Conservation (phyloP, 2,329 filamentous ascomycete genomes). For the Penicillium sp. region DNA sequence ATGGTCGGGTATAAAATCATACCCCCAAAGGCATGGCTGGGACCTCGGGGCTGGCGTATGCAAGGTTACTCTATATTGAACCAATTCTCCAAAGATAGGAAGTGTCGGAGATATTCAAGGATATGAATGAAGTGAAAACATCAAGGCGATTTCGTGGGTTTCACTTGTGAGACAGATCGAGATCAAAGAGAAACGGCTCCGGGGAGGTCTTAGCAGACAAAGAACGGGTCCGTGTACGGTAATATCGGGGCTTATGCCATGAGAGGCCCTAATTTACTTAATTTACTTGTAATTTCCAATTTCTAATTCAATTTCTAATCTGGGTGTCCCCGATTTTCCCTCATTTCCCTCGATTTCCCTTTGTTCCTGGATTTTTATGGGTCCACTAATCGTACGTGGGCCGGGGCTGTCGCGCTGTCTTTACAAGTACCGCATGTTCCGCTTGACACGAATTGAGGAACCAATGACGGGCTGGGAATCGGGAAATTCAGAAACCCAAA, state of each 20-base stretch:
- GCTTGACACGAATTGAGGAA: neutral
- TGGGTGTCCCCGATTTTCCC: too few species aligned
- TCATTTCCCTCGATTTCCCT: neutral
- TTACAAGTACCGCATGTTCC: neutral
- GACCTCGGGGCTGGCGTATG: constrained; percentile 7
- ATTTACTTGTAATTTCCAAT: neutral
- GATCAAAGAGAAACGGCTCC: neutral
- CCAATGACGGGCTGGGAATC: neutral
- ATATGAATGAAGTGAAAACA: neutral
- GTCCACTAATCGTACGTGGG: neutral
- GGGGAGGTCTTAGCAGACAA: neutral
- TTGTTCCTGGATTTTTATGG: neutral
- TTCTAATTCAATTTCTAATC: too few species aligned
- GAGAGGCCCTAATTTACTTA: neutral
- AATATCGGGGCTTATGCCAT: neutral
- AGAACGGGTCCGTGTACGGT: neutral
- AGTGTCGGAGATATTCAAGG: neutral
- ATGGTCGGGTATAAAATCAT: constrained; percentile 20
- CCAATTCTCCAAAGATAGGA: neutral
- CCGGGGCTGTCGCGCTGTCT: neutral
- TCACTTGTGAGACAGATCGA: constrained; percentile 6
- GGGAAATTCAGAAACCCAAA: neutral
- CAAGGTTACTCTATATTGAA: constrained; percentile 6
- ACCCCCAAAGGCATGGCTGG: constrained; percentile 9
- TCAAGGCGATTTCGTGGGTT: neutral